phyloP scores from a whole-genome alignment of 208 protist species.

The Trypanosomatidae sp. region DNA sequence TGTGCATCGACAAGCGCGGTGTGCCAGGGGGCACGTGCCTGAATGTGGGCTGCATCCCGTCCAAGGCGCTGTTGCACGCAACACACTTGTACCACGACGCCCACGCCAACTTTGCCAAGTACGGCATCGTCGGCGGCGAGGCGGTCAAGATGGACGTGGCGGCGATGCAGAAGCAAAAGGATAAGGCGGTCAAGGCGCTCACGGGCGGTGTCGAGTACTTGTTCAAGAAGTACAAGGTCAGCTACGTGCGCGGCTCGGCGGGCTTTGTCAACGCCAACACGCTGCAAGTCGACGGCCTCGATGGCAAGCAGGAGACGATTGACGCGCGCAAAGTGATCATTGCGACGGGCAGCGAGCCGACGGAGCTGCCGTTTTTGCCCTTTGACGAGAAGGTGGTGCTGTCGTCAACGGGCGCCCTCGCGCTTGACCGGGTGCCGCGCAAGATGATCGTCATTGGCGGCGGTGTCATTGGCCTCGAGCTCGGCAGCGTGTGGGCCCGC shows the following conservation, averaged over 20 bases:
- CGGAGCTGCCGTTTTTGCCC: slow-evolving; percentile 84
- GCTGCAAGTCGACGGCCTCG: slow-evolving; percentile 71
- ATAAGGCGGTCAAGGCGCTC: slow-evolving; percentile 90
- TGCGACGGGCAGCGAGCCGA: slow-evolving; percentile 97
- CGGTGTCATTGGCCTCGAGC: slow-evolving; percentile 98
- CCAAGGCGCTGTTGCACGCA: slow-evolving; percentile 98
- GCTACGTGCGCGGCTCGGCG: slow-evolving; percentile 93
- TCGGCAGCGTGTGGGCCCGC: slow-evolving; percentile 97
- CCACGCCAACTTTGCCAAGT: slow-evolving; percentile 88
- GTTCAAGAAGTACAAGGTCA: slow-evolving; percentile 99
- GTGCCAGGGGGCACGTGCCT: slow-evolving; percentile 97
- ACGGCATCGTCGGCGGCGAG: slow-evolving; percentile 80
- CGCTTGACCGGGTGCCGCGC: slow-evolving; percentile 92
- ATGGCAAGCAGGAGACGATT: slow-evolving; percentile 86
- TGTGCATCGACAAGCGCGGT: slow-evolving; percentile 98
- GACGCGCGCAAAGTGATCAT: slow-evolving; percentile 97
- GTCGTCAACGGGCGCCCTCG: slow-evolving; percentile 96
- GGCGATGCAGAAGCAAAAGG: slow-evolving; percentile 95
- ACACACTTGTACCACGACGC: slow-evolving; percentile 97
- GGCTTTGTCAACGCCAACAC: slow-evolving; percentile 57
- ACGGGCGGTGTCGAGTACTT: slow-evolving; percentile 97
- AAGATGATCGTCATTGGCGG: slow-evolving; percentile 98
- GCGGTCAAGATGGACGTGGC: slow-evolving; percentile 88
- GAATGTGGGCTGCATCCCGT: slow-evolving; percentile 99
- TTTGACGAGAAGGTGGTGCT: slow-evolving; percentile 98